Percentiles rank a stretch among this genome's conserved stretches.
Conservation (phyloP, 2,329 filamentous ascomycete species). For the Monosporascus sp. region DNA sequence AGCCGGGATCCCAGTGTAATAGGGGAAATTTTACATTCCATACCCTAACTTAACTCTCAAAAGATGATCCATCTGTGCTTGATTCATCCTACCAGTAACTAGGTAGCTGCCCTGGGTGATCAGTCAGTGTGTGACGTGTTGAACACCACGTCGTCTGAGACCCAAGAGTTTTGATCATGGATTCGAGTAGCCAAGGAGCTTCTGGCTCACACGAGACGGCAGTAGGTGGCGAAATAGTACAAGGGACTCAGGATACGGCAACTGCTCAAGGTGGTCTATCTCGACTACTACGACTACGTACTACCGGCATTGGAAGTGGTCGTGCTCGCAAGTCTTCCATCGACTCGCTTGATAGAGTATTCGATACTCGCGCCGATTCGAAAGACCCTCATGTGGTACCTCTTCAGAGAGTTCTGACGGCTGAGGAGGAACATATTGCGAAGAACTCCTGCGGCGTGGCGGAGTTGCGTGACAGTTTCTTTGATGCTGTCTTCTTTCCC, state of each 20-base stretch:
- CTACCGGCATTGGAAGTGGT: constrained; percentile 4
- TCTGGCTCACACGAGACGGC: neutral
- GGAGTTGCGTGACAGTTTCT: constrained; percentile 41
- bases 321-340: constrained; percentile 17
- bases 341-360: constrained; percentile 23
- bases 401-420: constrained; percentile 10
- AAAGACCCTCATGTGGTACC: constrained; percentile 4
- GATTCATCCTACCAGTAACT: neutral
- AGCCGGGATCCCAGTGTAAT: too few relatives aligned
- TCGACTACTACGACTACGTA: constrained; percentile 17
- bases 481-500: constrained; percentile 42
- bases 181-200: neutral
- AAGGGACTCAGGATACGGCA: constrained; percentile 2
- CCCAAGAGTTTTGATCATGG: neutral
- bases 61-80: neutral
- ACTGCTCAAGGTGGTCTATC: constrained; percentile 6
- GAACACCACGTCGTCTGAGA: neutral
- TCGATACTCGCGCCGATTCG: constrained; percentile 18
- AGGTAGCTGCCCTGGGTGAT: too few relatives aligned
- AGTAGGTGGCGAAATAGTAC: neutral
- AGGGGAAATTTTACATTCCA: neutral
- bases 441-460: constrained; percentile 37
- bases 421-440: constrained; percentile 21
- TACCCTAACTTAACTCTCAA: neutral
- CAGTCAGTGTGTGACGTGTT: neutral